These are phyloP conservation scores for Colletotrichum falcatum DNA, from an alignment of 2,329 filamentous ascomycete species.

Conservation along the genomic window DNA sequence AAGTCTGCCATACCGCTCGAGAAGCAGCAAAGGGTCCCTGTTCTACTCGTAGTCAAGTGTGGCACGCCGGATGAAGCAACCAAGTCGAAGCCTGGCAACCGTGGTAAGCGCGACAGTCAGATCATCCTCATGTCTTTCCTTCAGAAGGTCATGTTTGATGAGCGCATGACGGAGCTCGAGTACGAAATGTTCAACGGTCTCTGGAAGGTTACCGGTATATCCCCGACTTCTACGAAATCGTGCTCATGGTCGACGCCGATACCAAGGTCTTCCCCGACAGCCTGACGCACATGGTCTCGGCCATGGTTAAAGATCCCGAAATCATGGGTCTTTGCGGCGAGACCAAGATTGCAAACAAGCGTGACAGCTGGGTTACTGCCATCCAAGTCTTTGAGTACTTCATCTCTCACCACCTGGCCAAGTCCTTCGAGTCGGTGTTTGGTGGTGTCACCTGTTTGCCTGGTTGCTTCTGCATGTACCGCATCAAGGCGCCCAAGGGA, in stretches of 20 bases:
- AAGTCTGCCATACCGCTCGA: conserved; percentile 82
- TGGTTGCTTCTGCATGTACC: conserved; percentile 99
- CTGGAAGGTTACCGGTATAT: conserved; percentile 98
- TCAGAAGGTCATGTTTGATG: conserved; percentile 99
- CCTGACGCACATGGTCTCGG: conserved; percentile 97
- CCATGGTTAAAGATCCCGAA: conserved; percentile 98
- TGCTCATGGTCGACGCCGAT: conserved; percentile 99
- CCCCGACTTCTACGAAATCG: conserved; percentile 98
- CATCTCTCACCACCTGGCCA: conserved; percentile 96
- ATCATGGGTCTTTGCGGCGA: conserved; percentile 99
- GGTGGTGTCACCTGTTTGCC: conserved; percentile 98
- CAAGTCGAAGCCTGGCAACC: conserved; percentile 91
- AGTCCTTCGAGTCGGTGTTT: conserved; percentile 98
- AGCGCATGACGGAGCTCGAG: conserved; percentile 99
- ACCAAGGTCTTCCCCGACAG: conserved; percentile 99
- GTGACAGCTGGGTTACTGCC: conserved; percentile 92
- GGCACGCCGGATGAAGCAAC: conserved; percentile 88
- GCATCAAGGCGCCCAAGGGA: conserved; percentile 98
- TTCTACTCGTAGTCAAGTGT: conserved; percentile 97
- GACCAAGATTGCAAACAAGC: conserved; percentile 99
- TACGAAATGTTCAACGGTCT: conserved; percentile 99
- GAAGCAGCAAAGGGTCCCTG: conserved; percentile 96
- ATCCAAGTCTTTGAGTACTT: conserved; percentile 99
- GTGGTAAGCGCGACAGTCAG: conserved; percentile 98
- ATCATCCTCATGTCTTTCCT: conserved; percentile 99